Evolutionary conservation across 805 yeast genomes (phyloP).

Genomic region (Schwanniomyces sp.): DNA sequence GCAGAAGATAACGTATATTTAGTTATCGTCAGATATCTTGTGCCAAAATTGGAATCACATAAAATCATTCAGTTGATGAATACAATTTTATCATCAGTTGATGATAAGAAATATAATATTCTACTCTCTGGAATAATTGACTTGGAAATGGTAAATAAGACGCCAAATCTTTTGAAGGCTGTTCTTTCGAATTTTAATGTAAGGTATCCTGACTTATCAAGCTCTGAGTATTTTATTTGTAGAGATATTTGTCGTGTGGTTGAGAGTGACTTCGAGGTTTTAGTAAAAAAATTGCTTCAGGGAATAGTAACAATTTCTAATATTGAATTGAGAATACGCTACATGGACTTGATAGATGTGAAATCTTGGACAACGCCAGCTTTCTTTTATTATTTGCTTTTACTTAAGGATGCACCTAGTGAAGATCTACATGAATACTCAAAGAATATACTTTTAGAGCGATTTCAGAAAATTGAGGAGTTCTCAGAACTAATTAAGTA

Average conservation of each 20-base stretch:
- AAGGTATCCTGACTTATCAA: constrained; percentile 15
- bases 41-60: constrained; percentile 6
- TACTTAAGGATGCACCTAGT: constrained; percentile 38
- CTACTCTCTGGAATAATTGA: constrained; percentile 17
- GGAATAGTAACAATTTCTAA: constrained; percentile 26
- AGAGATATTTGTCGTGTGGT: constrained; percentile 17
- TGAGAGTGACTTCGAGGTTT: constrained; percentile 17
- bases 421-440: constrained; percentile 25
- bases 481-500: constrained; percentile 20
- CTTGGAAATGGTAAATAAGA: constrained; percentile 7
- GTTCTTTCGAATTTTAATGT: constrained; percentile 16
- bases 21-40: constrained; percentile 8
- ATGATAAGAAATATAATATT: constrained; percentile 15
- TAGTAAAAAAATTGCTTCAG: constrained; percentile 36
- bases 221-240: constrained; percentile 16
- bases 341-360: constrained; percentile 19
- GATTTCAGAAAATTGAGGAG: constrained; percentile 13
- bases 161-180: constrained; percentile 11
- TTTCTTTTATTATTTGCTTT: constrained; percentile 29
- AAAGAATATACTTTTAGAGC: constrained; percentile 15
- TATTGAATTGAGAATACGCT: constrained; percentile 22
- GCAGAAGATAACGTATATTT: constrained; percentile 10
- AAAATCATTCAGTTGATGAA: constrained; percentile 14
- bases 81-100: constrained; percentile 12
- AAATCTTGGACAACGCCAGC: constrained; percentile 28